These are phyloP conservation scores for Eutrema yunnanense DNA, from an alignment of 345 rosid species.

Conservation along the genomic window DNA sequence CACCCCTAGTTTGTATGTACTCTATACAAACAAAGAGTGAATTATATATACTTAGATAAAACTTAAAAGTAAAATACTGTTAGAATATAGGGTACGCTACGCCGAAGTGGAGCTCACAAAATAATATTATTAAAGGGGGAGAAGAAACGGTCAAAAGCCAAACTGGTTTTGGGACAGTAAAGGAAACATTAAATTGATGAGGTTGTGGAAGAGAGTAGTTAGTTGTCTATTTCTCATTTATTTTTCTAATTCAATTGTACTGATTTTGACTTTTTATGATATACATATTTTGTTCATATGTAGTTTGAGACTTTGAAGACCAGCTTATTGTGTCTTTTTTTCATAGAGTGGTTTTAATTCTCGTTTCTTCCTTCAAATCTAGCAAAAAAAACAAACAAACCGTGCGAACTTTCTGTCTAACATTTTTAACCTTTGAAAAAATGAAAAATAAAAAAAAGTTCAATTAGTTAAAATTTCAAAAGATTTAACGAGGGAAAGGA, in stretches of 20 bases:
- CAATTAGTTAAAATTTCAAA: neutral
- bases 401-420: neutral
- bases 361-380: neutral
- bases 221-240: constrained; percentile 25
- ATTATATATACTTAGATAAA: neutral
- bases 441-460: neutral
- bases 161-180: constrained; percentile 8
- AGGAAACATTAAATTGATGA: constrained; percentile 19
- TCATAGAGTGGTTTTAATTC: neutral
- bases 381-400: neutral
- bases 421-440: neutral
- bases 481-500: constrained; percentile 8
- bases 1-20: neutral
- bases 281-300: neutral
- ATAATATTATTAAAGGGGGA: neutral
- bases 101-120: neutral
- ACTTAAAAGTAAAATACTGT: neutral
- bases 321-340: neutral
- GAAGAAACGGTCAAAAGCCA: constrained; percentile 10
- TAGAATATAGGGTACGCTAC: neutral
- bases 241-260: neutral
- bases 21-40: neutral
- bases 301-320: neutral
- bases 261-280: neutral
- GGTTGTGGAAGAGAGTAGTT: constrained; percentile 19